Base-by-base conservation (phyloP, 768 basidiomycete genomes). In the Psilocybe cubensis region DNA sequence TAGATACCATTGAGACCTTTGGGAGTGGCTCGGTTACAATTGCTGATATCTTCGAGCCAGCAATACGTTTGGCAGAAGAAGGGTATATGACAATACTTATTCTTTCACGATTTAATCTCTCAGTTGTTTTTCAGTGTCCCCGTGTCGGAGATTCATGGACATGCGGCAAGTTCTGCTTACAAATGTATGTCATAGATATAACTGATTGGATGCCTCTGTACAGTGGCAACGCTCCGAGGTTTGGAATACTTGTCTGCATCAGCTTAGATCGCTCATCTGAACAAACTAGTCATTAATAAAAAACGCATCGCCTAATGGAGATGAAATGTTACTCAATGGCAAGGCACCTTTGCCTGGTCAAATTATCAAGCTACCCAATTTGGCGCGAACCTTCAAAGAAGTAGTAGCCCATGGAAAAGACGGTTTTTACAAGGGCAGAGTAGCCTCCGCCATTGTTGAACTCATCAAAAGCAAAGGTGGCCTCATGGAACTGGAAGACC, bases 401-500 rank as follows among this genome's bases (percentile, higher is more conserved):
- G 78, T 98, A 8, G 92, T 86, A 0, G 81, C 84, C 59, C 75
- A 94, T 12, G 96, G 96, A 2, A 94, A 90, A 66, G 87, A 89
- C 55, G 97, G 96, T 0, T 99, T 94, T 72, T 99, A 99, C 75
- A 93, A 88, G 68, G 97, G 97, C 1, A 79, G 91, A 14, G 72
- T 98, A 14, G 97, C 97, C 0, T 79, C 96, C 69, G 92, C 91
- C 3, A 91, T 97, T 54, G 90, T 96, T 8, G 86, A 94, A 47
- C 79, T 98, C 27, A 83, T 97, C 47, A 77, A 92, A 71, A 87
- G 84, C 70, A 82, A 89, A 63, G 96, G 96, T 17, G 97, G 97
- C 18, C 83, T 95, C 7, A 96, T 99, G 95, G 89, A 89, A 48
- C 80, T 98, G 11, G 86, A 89, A n/a, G 97, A 99, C 70, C 84